Percentiles rank a stretch among this genome's conserved stretches.
These are phyloP conservation scores for Tillandsia leiboldiana DNA, from an alignment of 176 grass and related monocot genomes.

Conservation along the genomic window DNA sequence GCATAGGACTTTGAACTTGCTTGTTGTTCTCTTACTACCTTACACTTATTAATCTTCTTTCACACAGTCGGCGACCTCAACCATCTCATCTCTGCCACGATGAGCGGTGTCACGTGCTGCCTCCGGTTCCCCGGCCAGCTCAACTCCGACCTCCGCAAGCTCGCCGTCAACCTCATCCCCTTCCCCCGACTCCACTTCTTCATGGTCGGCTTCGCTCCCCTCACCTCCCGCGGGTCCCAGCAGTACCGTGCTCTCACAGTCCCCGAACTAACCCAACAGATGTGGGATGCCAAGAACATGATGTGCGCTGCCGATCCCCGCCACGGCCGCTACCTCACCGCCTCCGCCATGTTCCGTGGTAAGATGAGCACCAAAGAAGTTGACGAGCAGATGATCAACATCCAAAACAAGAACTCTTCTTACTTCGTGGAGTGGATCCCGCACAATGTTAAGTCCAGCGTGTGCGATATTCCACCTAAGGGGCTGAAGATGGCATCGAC, in stretches of 20 bases:
- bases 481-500: slow-evolving; percentile 67
- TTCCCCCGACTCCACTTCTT: slow-evolving; percentile 95
- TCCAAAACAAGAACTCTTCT: slow-evolving; percentile 89
- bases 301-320: slow-evolving; percentile 84
- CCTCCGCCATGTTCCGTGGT: slow-evolving; percentile 80
- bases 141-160: slow-evolving; percentile 81
- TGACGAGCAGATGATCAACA: slow-evolving; percentile 84
- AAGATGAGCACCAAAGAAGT: slow-evolving; percentile 98
- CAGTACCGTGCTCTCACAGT: slow-evolving; percentile 72
- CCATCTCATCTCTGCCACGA: slow-evolving; percentile 80
- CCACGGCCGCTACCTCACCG: slow-evolving; percentile 78
- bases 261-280: slow-evolving; percentile 84
- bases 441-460: slow-evolving; percentile 76
- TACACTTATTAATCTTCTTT: not conserved
- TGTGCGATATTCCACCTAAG: slow-evolving; percentile 66
- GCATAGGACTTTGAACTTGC: not conserved
- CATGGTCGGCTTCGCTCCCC: slow-evolving; percentile 78
- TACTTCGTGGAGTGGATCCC: slow-evolving; percentile 95
- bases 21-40: not conserved
- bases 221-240: slow-evolving; percentile 68
- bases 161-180: slow-evolving; percentile 77
- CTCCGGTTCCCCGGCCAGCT: slow-evolving; percentile 83
- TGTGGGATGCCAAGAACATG: slow-evolving; percentile 98
- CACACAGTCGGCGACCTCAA: slow-evolving; percentile 75
- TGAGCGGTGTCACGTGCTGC: slow-evolving; percentile 84